These are phyloP conservation scores for Rhizomucor miehei DNA, from an alignment of 371 early-diverging fungal genomes.

Conservation along the genomic window DNA sequence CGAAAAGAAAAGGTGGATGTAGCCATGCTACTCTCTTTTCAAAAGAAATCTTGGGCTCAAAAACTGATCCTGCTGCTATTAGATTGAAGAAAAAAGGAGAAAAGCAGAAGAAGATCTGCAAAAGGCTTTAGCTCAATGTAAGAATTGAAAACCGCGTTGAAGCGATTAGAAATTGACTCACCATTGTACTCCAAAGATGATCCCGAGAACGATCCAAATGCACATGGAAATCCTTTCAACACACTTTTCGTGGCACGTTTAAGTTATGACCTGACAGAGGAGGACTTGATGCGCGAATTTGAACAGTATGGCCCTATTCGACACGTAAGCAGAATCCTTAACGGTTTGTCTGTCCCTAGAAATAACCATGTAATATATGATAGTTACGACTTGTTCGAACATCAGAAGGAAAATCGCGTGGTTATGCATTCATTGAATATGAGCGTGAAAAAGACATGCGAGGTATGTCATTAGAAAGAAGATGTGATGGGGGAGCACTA, in stretches of 20 bases:
- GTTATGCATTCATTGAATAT: conserved; percentile 96
- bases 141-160: conserved; percentile 4
- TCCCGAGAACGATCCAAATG: conserved; percentile 65
- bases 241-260: conserved; percentile 90
- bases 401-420: conserved; percentile 69
- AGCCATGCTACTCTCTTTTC: too few species aligned
- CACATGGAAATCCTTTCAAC: conserved; percentile 89
- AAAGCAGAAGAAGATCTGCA: conserved; percentile 59
- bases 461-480: conserved; percentile 31
- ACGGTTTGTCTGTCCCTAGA: background rate
- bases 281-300: conserved; percentile 77
- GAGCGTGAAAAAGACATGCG: conserved; percentile 91
- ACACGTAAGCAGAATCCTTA: conserved; percentile 50
- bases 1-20: conserved; percentile 76
- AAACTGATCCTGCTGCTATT: conserved; percentile 18
- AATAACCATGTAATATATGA: background rate
- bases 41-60: conserved; percentile 6
- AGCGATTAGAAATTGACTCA: background rate
- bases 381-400: conserved; percentile 77
- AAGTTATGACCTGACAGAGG: conserved; percentile 81
- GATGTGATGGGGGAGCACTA: background rate
- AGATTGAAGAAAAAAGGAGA: conserved; percentile 54
- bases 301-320: conserved; percentile 82
- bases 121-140: conserved; percentile 56
- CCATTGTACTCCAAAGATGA: conserved; percentile 41